Conservation (phyloP, 441 rosid species). For the Eutrema salsugineum region DNA sequence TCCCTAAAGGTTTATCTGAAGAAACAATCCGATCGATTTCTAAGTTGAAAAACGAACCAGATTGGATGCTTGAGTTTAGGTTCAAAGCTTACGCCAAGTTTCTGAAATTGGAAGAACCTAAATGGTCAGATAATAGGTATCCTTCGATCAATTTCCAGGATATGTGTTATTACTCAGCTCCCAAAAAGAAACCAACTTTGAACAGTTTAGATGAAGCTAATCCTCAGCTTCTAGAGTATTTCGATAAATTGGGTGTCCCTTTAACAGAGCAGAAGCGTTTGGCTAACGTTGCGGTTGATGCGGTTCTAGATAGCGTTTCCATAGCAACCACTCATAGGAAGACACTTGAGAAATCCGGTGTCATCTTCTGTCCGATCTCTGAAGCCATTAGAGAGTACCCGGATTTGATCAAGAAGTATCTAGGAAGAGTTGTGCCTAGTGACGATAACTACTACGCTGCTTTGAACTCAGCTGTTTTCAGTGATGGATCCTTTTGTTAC, state of each 20-base stretch:
- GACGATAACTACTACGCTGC: constrained; percentile 88
- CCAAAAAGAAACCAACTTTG: constrained; percentile 77
- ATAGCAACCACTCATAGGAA: constrained; percentile 85
- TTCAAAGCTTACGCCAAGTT: constrained; percentile 75
- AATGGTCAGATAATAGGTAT: constrained; percentile 85
- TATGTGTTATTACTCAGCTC: constrained; percentile 88
- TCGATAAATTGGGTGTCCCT: constrained; percentile 70
- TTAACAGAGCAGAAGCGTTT: constrained; percentile 73
- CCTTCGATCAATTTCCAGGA: constrained; percentile 73
- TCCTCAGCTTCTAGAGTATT: constrained; percentile 73
- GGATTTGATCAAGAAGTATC: constrained; percentile 70
- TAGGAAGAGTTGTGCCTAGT: constrained; percentile 84
- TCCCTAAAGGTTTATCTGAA: constrained; percentile 81
- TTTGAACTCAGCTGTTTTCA: constrained; percentile 86
- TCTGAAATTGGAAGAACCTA: constrained; percentile 63
- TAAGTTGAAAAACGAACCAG: constrained; percentile 71
- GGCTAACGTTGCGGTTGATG: constrained; percentile 93
- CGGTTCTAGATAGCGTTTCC: constrained; percentile 87
- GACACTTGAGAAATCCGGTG: constrained; percentile 71
- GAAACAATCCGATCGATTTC: constrained; percentile 73
- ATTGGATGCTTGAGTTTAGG: constrained; percentile 88
- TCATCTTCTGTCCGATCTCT: constrained; percentile 84
- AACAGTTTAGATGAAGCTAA: constrained; percentile 86
- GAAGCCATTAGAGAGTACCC: constrained; percentile 80
- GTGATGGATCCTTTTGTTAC: constrained; percentile 87